phyloP scores from a whole-genome alignment of 2,329 filamentous ascomycete genomes.

The Colletotrichum sp. region DNA sequence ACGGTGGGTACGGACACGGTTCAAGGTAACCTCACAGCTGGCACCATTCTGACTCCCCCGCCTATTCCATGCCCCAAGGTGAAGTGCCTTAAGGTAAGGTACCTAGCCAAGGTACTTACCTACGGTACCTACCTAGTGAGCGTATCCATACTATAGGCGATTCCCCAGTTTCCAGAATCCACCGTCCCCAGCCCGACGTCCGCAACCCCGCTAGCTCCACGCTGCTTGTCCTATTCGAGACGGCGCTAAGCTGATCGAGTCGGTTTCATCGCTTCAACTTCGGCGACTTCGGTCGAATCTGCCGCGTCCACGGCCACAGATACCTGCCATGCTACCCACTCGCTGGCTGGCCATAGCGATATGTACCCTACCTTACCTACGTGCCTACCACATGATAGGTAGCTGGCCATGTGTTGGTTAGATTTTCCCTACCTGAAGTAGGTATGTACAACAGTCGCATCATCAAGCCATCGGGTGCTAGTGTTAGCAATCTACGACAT shows the following conservation, averaged over 20 bases:
- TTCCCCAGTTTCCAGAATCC: not conserved
- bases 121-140: not conserved
- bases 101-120: not conserved
- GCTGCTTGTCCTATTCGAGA: not conserved
- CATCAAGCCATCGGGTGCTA: not conserved
- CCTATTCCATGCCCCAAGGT: not conserved
- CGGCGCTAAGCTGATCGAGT: not conserved
- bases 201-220: not conserved
- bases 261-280: slow-evolving; percentile 14
- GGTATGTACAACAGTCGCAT: not conserved
- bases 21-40: not conserved
- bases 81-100: not conserved
- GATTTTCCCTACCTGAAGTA: not conserved
- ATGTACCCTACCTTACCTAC: not conserved
- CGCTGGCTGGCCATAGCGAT: not conserved
- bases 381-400: not conserved
- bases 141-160: not conserved
- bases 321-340: not conserved
- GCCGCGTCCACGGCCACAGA: not conserved
- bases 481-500: not conserved
- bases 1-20: not conserved
- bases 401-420: not conserved
- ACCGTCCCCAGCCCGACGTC: not conserved
- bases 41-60: not conserved
- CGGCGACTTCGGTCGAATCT: slow-evolving; percentile 15